Evolutionary conservation across 192 early-diverging fungal species (phyloP).

Genomic region (Podila verticillata): DNA sequence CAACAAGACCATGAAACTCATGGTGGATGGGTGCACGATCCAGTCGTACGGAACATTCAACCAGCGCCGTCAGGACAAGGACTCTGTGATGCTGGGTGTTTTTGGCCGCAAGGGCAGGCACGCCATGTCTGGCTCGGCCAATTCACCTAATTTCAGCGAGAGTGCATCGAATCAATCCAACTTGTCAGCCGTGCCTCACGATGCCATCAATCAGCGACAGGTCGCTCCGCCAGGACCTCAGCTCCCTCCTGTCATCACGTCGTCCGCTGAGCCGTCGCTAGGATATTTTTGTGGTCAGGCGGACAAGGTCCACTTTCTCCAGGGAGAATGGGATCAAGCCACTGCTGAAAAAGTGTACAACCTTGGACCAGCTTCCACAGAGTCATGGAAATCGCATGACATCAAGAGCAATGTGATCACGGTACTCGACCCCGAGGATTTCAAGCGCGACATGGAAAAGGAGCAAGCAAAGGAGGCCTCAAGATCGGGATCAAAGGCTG

Average conservation of each 20-base stretch:
- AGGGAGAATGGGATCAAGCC: conserved; percentile 53
- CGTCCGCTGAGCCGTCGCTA: conserved; percentile 15
- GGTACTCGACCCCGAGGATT: conserved; percentile 37
- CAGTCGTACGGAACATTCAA: conserved; percentile 56
- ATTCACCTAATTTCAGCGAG: conserved; percentile 15
- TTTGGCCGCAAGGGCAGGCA: conserved; percentile 46
- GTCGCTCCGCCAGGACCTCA: conserved; percentile 4
- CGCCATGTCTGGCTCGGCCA: conserved; percentile 15
- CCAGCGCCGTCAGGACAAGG: conserved; percentile 50
- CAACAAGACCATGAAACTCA: conserved; percentile 50
- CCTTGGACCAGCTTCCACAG: conserved; percentile 44
- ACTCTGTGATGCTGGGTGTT: conserved; percentile 43
- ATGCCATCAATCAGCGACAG: background rate
- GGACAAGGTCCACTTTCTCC: conserved; percentile 48
- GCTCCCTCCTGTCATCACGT: background rate
- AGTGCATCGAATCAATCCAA: background rate
- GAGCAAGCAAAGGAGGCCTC: background rate
- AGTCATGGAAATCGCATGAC: conserved; percentile 41
- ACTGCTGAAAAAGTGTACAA: conserved; percentile 53
- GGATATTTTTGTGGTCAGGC: conserved; percentile 53
- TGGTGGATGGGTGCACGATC: conserved; percentile 53
- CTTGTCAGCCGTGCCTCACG: background rate
- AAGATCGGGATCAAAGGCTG: background rate
- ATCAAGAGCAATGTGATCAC: conserved; percentile 47
- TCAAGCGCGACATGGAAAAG: conserved; percentile 31